Percentiles rank a stretch among this genome's conserved stretches.
Conservation (phyloP, 2,329 filamentous ascomycete genomes). For the Colletotrichum lupini region DNA sequence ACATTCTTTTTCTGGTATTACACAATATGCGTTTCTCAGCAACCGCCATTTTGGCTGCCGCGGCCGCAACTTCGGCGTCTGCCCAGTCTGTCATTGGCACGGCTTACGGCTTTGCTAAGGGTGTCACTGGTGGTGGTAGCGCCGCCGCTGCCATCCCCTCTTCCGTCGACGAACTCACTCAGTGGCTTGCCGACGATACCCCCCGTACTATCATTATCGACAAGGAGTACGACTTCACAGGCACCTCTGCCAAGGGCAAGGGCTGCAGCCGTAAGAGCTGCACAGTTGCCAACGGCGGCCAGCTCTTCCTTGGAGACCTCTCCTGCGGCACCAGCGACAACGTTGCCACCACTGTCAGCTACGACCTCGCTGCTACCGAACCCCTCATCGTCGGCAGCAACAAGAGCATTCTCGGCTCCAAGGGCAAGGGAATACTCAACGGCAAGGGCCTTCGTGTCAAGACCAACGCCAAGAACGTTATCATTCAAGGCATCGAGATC, state of each 20-base stretch:
- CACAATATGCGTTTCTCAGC: conserved; percentile 51
- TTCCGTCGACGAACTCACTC: conserved; percentile 55
- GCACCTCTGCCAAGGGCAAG: conserved; percentile 37
- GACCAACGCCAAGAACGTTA: conserved; percentile 57
- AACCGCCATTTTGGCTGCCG: conserved; percentile 18
- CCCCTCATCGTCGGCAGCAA: conserved; percentile 42
- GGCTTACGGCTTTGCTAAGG: conserved; percentile 44
- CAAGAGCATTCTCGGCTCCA: conserved; percentile 42
- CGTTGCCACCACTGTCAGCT: conserved; percentile 41
- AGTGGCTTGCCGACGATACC: conserved; percentile 41
- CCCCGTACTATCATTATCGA: conserved; percentile 41
- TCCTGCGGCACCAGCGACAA: conserved; percentile 34
- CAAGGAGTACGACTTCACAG: conserved; percentile 43
- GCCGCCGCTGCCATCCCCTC: conserved; percentile 56
- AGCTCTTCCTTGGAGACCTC: conserved; percentile 35
- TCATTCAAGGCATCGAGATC: conserved; percentile 61
- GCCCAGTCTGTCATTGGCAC: conserved; percentile 43
- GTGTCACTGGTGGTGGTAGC: conserved; percentile 63
- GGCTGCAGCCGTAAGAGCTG: conserved; percentile 41
- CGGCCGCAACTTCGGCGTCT: conserved; percentile 37
- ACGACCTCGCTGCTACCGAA: conserved; percentile 40
- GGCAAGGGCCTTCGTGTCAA: conserved; percentile 57
- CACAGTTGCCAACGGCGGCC: conserved; percentile 40
- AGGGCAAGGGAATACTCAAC: conserved; percentile 41
- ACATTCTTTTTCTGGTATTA: neutral